phyloP scores from a whole-genome alignment of 208 protist genomes.

The Trypanosoma theileri region DNA sequence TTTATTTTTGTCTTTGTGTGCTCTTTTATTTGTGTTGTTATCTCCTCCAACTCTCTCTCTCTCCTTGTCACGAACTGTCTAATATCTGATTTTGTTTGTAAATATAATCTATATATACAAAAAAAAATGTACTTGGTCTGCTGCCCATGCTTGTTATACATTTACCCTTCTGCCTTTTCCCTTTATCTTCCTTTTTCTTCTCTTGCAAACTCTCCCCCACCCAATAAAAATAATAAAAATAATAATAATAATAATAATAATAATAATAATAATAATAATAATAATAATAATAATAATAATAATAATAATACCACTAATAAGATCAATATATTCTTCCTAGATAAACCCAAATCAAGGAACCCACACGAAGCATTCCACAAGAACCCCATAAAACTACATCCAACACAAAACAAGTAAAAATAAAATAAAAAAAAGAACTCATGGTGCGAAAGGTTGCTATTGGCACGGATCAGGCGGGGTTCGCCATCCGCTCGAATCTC shows the following conservation, averaged over 20 bases:
- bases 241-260: background rate
- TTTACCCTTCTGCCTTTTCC: background rate
- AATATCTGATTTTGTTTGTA: no score
- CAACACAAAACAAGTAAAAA: slow-evolving; percentile 5
- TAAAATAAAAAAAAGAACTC: background rate
- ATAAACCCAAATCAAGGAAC: no score
- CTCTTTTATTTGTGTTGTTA: background rate
- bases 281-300: no score
- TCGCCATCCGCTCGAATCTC: slow-evolving; percentile 58
- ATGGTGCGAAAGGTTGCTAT: slow-evolving; percentile 82
- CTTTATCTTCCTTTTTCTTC: slow-evolving; percentile 9
- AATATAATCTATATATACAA: no score
- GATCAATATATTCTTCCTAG: no score
- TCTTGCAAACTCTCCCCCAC: background rate
- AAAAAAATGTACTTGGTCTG: no score
- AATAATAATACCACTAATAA: no score
- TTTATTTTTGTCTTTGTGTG: background rate
- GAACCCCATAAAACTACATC: background rate
- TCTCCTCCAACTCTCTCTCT: background rate
- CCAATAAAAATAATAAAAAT: slow-evolving; percentile 2
- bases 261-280: no score
- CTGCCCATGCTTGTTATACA: background rate
- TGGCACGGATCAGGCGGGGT: slow-evolving; percentile 88
- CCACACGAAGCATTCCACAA: no score
- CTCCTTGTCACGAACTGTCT: no score